Base-by-base conservation (phyloP, 257 asterid species). In the Linaria vulgaris region DNA sequence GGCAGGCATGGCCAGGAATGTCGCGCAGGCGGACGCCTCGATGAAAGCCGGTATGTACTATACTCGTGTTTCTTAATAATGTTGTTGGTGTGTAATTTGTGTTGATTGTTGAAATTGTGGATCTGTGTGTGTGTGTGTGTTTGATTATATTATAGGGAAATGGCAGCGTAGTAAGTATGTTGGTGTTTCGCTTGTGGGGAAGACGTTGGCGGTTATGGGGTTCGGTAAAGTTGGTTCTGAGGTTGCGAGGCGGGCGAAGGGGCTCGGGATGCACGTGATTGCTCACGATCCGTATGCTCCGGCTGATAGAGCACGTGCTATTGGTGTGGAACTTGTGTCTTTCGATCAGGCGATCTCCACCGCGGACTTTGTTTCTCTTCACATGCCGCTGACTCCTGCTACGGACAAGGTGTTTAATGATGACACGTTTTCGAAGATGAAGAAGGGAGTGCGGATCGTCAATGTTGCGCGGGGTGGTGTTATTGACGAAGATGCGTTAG, bases 271-370 rank as follows among this genome's bases (percentile, higher is more conserved):
- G 96, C 81, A 80, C 56, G 96, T 92, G 9, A 76, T 92, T 57
- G 94, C 99, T 21, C 99, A 92, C 17, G 99, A 92, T 48, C 99
- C 99, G 12, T 92, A 92, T 76, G 95, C 99, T 55, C 97, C 99
- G 10, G 96, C 99, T 49, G 99, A 92, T 63, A 75, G 96, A 70
- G 99, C 97, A 30, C 95, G 95, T 0, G 99, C 99, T 13, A 65
- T 82, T 43, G 99, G 99, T 9, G 97, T 90, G 20, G 96, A 90
- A 22, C 69, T 92, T 75, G 99, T 92, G 20, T 79, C 94, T 19
- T 90, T 92, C 31, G 96, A 92, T 69, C 78, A 85, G 67, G 99
- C 99, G 57, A 67, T 92, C 64, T 53, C 90, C 17, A 80, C 88
- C 6, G 97, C 99, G 0, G 84, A 92, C 71, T 92, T 92, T 55